Evolutionary conservation across 805 yeast genomes (phyloP).

Genomic region (Ogataea ramenticola): DNA sequence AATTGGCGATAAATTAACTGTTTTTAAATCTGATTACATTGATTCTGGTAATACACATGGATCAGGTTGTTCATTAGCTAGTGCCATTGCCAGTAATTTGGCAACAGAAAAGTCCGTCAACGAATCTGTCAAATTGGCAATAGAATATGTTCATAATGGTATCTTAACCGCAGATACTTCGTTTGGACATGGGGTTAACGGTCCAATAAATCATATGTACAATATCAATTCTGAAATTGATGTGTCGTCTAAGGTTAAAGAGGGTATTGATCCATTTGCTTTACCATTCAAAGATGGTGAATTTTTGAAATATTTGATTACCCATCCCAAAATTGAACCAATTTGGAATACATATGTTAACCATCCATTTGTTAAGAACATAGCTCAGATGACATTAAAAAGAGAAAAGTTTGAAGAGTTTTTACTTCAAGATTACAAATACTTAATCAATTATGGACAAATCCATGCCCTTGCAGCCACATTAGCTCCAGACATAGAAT

Average conservation of each 20-base stretch:
- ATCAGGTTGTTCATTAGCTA: slow-evolving; percentile 83
- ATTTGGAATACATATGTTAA: slow-evolving; percentile 52
- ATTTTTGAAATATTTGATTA: slow-evolving; percentile 42
- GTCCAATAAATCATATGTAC: slow-evolving; percentile 69
- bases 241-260: too few species aligned
- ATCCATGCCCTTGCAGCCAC: slow-evolving; percentile 59
- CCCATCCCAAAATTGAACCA: slow-evolving; percentile 47
- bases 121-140: slow-evolving; percentile 47
- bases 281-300: slow-evolving; percentile 22
- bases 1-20: slow-evolving; percentile 25
- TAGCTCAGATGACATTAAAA: slow-evolving; percentile 47
- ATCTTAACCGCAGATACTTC: slow-evolving; percentile 37
- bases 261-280: slow-evolving; percentile 1
- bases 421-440: slow-evolving; percentile 60
- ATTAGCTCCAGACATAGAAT: slow-evolving; percentile 48
- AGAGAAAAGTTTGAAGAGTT: slow-evolving; percentile 37
- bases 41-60: slow-evolving; percentile 67
- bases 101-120: slow-evolving; percentile 45
- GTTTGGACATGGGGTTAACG: slow-evolving; percentile 43
- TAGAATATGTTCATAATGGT: slow-evolving; percentile 63
- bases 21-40: slow-evolving; percentile 41
- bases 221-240: slow-evolving; percentile 15
- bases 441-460: slow-evolving; percentile 60
- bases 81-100: slow-evolving; percentile 70
- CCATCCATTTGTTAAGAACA: slow-evolving; percentile 52